phyloP scores from a whole-genome alignment of 768 basidiomycete genomes.

The Clathrus columnatus region DNA sequence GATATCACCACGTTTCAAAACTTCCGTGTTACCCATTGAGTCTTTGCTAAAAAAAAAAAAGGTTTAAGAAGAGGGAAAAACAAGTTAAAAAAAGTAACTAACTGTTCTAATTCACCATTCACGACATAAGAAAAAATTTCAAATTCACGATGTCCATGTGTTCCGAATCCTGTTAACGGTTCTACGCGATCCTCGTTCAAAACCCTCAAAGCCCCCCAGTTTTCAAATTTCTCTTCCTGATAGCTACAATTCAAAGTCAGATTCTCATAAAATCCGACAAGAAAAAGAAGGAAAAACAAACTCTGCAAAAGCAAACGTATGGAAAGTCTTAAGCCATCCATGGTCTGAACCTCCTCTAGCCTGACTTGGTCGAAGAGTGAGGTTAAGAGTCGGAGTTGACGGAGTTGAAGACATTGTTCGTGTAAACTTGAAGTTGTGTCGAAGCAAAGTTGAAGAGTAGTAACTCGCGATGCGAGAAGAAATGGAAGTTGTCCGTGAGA shows the following conservation, averaged over 20 bases:
- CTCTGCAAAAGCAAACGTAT: constrained; percentile 73
- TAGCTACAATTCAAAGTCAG: constrained; percentile 35
- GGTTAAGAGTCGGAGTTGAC: constrained; percentile 17
- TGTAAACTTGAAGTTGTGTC: not conserved
- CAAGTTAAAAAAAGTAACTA: constrained; percentile 19
- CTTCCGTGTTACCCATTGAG: constrained; percentile 85
- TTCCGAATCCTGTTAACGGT: constrained; percentile 71
- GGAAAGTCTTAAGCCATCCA: constrained; percentile 82
- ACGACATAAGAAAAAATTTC: constrained; percentile 92
- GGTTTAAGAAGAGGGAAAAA: not conserved
- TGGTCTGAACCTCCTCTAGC: constrained; percentile 70
- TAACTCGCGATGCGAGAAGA: not conserved
- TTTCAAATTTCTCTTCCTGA: constrained; percentile 44
- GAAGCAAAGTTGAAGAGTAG: not conserved
- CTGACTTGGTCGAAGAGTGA: constrained; percentile 47
- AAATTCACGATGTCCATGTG: constrained; percentile 74
- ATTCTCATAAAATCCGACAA: constrained; percentile 13
- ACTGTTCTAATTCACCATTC: constrained; percentile 75
- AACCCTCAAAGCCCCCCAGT: constrained; percentile 72
- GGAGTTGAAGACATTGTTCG: constrained; percentile 1
- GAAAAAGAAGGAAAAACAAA: constrained; percentile 34
- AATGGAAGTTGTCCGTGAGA: not conserved
- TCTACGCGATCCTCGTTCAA: constrained; percentile 91
- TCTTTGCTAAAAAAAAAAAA: constrained; percentile 52
- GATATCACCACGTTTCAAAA: constrained; percentile 80